These are phyloP conservation scores for Nicotiana tabacum DNA, from an alignment of 257 asterid species.

Conservation along the genomic window DNA sequence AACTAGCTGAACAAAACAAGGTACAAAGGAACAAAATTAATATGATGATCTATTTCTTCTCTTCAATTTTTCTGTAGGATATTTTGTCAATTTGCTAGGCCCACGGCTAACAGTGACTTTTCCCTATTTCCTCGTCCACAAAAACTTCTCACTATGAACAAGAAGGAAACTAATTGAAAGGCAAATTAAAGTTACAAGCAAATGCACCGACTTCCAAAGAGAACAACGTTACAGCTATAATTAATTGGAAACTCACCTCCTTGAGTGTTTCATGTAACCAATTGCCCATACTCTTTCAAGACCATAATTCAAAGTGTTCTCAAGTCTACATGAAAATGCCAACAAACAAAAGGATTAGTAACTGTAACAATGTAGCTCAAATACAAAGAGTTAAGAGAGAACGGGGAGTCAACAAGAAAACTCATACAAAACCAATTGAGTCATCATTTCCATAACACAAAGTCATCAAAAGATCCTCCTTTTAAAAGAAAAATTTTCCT, in stretches of 20 bases:
- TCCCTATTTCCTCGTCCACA: neutral
- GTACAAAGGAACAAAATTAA: neutral
- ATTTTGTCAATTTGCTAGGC: neutral
- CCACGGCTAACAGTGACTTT: neutral
- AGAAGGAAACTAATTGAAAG: neutral
- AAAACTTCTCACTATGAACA: neutral
- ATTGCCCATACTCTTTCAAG: conserved; percentile 99
- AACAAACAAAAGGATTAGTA: conserved; percentile 2
- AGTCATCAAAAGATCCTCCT: neutral
- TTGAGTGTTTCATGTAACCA: conserved; percentile 83
- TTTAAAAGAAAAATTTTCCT: neutral
- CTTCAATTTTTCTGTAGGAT: neutral
- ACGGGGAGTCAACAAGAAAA: neutral
- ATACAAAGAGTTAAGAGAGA: neutral
- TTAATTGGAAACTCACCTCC: conserved; percentile 51
- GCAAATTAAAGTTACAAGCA: neutral
- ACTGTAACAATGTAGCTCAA: neutral
- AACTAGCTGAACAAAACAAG: neutral
- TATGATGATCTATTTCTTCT: neutral
- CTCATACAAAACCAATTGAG: neutral
- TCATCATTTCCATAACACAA: neutral
- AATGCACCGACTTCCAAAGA: neutral
- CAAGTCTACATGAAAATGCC: conserved; percentile 56
- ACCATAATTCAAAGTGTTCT: conserved; percentile 92
- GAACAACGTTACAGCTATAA: neutral